A percentile compares a stretch with the other conserved stretches of the same genome.
Evolutionary conservation across 495 filamentous ascomycete species (phyloP).

Genomic region (Xylaria palmicola): DNA sequence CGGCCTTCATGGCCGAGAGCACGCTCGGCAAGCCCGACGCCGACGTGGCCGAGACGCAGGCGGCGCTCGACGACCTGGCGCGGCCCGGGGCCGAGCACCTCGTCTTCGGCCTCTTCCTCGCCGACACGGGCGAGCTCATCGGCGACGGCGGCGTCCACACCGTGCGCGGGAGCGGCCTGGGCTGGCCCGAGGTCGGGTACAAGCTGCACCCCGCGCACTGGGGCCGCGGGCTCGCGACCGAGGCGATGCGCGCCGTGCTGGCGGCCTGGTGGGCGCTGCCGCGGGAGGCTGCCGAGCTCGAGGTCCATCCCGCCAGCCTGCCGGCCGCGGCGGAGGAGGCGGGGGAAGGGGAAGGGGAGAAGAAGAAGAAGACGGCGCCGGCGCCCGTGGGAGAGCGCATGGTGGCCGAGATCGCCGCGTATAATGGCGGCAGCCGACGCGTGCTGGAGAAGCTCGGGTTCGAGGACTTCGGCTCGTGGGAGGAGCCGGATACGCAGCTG

Average conservation of each 20-base stretch:
- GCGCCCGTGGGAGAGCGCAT: not conserved
- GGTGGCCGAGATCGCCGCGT: conserved; percentile 5
- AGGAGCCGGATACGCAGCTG: conserved; percentile 17
- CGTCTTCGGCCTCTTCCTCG: conserved; percentile 41
- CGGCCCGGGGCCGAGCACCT: conserved; percentile 16
- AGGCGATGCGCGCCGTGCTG: conserved; percentile 42
- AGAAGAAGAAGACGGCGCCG: not conserved
- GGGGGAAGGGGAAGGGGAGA: not conserved
- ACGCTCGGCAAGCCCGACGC: conserved; percentile 28
- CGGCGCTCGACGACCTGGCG: conserved; percentile 31
- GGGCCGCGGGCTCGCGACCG: conserved; percentile 45
- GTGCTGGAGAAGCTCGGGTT: conserved; percentile 17
- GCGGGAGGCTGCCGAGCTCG: conserved; percentile 31
- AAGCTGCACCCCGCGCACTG: conserved; percentile 41
- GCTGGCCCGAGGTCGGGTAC: conserved; percentile 53
- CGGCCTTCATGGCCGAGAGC: conserved; percentile 47
- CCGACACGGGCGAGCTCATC: conserved; percentile 35
- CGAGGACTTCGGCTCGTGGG: conserved; percentile 12
- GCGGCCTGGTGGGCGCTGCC: conserved; percentile 35
- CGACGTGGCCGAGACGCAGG: conserved; percentile 30
- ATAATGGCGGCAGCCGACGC: conserved; percentile 4
- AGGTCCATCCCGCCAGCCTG: conserved; percentile 11
- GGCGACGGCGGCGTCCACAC: conserved; percentile 35
- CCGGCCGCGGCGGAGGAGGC: not conserved
- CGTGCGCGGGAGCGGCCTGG: conserved; percentile 17